Base-by-base conservation (phyloP, 306 rosid genomes). In the Quercus berberidifolia region DNA sequence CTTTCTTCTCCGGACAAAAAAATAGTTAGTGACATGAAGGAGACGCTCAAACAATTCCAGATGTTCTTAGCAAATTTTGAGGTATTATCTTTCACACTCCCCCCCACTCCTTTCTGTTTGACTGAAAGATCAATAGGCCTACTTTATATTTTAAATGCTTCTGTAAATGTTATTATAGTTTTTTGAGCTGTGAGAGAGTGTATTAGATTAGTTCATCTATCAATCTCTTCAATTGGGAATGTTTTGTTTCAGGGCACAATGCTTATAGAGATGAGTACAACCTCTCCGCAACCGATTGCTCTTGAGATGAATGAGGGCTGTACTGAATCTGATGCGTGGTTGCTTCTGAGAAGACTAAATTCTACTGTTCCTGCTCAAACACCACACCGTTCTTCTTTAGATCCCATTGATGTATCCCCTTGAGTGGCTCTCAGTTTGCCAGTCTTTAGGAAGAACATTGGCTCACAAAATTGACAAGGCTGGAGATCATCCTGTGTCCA, bases 241-340 rank as follows among this genome's bases (percentile, higher is more conserved):
- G 78, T 65, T 79, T 76, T 69, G 58, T 75, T 79, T 38, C 74
- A 95, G 99, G 99, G 99, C 62, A 80, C 84, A 83, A 89, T 95
- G 82, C 91, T 85, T 73, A 72, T 92, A 55, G 94, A 95, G 79
- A 85, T 92, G 69, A 92, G 84, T 78, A 77, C 74, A 69, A 75
- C 68, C 35, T 82, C 83, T 74, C 68, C 83, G 52, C 80, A 87
- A 81, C 98, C 99, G 51, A 62, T 90, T 75, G 94, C 89, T 54
- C 79, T 91, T 30, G 98, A 91, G 81, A 91, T 95, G 96, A 81
- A 69, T 59, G 89, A 89, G 89, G 97, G 99, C 20, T 92, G 92
- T 85, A 78, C 82, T 35, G 81, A 74, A 62, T 87, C 97, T 75
- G 97, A 92, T 85, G 97, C 91, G 5, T 74, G 87, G 92, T 80